Base-by-base conservation (phyloP, 768 basidiomycete species). In the Leucosporidium yakuticum region DNA sequence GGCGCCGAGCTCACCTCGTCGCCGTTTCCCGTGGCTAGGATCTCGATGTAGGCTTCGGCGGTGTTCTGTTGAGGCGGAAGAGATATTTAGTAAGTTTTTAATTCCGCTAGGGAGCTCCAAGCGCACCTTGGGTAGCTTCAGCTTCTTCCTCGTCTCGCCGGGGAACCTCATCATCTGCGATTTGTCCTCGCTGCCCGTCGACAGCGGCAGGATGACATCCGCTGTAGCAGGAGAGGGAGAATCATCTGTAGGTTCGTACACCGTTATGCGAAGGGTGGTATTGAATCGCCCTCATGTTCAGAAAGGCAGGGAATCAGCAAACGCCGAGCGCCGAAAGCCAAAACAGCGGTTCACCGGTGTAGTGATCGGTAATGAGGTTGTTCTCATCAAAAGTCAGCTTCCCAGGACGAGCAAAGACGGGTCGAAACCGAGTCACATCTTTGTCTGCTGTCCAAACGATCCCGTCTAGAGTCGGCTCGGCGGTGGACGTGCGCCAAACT, bases 401-500 rank as follows among this genome's bases (percentile, higher is more conserved):
- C 23, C 53, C 50, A 1, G 27, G 57, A 54, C 49, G 19, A 4
- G n/a, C n/a, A 48, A 61, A n/a, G 17, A 54, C 4, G 25, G 29
- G 17, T 6, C n/a, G 55, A 15, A 4, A 50, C n/a, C 23, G 23
- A 44, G 59, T 47, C 23, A 60, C 59, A n/a, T 60, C 59, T n/a
- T 60, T 60, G 5, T n/a, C n/a, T 14, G 59, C 27, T 11, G 59
- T 48, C 59, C 61, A 68, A 49, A 68, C 39, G 36, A 68, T 63
- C 3, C 67, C 67, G 39, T 11, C n/a, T 2, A 11, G n/a, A 11
- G 67, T 68, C 7, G 67, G 67, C 17, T 68, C 67, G 9, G 67
- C 67, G 25, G 67, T 68, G 9, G 55, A 58, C 9, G 67, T 62
- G 29, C 67, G 47, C 67, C 67, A 68, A 14, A 68, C 67, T 68